phyloP scores from a whole-genome alignment of 1,284 basidiomycete genomes.

The Heterobasidion parviporum region DNA sequence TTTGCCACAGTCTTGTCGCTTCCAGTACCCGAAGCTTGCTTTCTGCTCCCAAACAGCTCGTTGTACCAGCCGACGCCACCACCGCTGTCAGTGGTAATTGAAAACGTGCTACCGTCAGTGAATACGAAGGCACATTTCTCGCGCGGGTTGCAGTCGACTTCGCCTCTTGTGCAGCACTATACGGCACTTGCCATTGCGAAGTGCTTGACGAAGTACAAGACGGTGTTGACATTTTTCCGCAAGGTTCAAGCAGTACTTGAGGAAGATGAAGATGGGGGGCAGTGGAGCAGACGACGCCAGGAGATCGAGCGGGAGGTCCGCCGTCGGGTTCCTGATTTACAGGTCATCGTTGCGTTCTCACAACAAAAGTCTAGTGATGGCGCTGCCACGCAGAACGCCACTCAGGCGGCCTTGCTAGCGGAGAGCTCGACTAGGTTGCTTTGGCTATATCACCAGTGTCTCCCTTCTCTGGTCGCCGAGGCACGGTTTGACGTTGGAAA shows the following conservation, averaged over 20 bases:
- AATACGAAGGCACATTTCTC: constrained; percentile 66
- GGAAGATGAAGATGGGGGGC: constrained; percentile 56
- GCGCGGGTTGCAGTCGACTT: constrained; percentile 68
- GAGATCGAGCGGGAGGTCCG: constrained; percentile 75
- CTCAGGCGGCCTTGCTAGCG: constrained; percentile 51
- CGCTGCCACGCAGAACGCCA: constrained; percentile 19
- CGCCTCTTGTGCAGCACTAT: constrained; percentile 75
- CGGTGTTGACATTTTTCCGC: constrained; percentile 43
- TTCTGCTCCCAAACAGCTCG: constrained; percentile 39
- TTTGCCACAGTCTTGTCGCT: constrained; percentile 72
- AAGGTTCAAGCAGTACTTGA: constrained; percentile 48
- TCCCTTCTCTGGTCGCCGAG: constrained; percentile 72
- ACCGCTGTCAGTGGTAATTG: constrained; percentile 57
- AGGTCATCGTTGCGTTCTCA: constrained; percentile 74
- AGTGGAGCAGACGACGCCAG: constrained; percentile 54
- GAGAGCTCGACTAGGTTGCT: constrained; percentile 77
- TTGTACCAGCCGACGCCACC: constrained; percentile 66
- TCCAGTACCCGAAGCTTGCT: constrained; percentile 58
- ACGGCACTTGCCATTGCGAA: constrained; percentile 69
- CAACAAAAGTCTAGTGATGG: constrained; percentile 37
- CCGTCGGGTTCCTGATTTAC: constrained; percentile 74
- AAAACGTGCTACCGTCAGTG: constrained; percentile 70
- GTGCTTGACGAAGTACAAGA: constrained; percentile 62
- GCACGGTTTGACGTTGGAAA: constrained; percentile 83
- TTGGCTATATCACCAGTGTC: constrained; percentile 74